A percentile compares a stretch with the other conserved stretches of the same genome.
Evolutionary conservation across 352 stramenopile genomes (phyloP).

Genomic region (Phytophthora kernoviae): DNA sequence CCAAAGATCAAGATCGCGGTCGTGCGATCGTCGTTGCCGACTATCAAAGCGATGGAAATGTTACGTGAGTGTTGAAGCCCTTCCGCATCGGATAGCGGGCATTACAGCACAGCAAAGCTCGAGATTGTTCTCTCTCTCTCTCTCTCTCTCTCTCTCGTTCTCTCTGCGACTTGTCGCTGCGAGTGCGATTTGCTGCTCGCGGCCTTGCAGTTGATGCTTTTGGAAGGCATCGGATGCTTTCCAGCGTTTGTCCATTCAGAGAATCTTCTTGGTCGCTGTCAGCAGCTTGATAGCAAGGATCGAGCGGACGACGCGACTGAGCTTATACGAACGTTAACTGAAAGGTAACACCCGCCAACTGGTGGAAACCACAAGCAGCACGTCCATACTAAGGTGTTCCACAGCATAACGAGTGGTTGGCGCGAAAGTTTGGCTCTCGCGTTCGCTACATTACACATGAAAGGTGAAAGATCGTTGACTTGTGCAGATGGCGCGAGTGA

Average conservation of each 20-base stretch:
- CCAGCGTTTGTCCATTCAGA: too few relatives aligned
- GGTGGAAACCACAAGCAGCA: not conserved
- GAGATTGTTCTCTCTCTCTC: constrained; percentile 7
- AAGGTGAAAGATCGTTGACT: not conserved
- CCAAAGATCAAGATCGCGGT: constrained; percentile 16
- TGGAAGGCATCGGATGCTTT: constrained; percentile 15
- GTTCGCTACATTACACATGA: constrained; percentile 2
- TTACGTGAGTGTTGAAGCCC: constrained; percentile 5
- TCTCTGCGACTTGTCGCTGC: not conserved
- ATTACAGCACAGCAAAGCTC: constrained; percentile 8
- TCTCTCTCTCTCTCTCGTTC: too few relatives aligned
- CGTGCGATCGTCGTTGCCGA: constrained; percentile 3
- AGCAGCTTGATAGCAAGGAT: constrained; percentile 2
- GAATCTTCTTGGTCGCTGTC: not conserved
- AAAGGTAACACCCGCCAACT: constrained; percentile 1
- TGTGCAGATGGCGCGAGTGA: not conserved
- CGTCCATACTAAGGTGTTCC: too few relatives aligned
- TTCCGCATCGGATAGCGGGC: constrained; percentile 17
- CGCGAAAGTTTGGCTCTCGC: not conserved
- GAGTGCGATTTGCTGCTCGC: constrained; percentile 16
- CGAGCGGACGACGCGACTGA: not conserved
- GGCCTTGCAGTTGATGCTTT: constrained; percentile 6
- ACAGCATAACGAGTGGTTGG: too few relatives aligned
- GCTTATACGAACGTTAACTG: not conserved
- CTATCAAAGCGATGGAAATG: constrained; percentile 17